phyloP scores from a whole-genome alignment of 441 rosid species.

The Dalechampia spathulata region DNA sequence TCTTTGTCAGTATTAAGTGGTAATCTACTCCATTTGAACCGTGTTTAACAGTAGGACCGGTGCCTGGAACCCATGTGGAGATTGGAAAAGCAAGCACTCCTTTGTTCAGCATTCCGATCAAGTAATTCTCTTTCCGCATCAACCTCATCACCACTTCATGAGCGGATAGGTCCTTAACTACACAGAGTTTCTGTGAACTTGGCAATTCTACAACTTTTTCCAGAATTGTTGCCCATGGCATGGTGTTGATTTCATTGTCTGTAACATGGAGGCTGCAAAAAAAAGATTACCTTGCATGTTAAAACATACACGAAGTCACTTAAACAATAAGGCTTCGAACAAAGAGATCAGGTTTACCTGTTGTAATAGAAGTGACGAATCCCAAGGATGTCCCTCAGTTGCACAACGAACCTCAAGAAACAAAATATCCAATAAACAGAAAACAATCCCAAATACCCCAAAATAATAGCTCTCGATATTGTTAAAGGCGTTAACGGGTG shows the following conservation, averaged over 20 bases:
- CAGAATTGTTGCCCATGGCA: constrained; percentile 91
- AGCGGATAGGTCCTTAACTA: constrained; percentile 93
- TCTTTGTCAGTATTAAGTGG: constrained; percentile 73
- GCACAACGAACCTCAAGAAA: constrained; percentile 85
- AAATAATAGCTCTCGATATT: constrained; percentile 68
- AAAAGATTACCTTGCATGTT: constrained; percentile 13
- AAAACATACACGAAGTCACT: background rate
- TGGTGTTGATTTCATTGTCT: constrained; percentile 86
- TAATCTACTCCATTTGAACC: constrained; percentile 43
- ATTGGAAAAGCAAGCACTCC: constrained; percentile 93
- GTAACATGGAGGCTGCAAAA: constrained; percentile 86
- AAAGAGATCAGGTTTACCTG: constrained; percentile 41
- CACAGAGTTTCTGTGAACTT: constrained; percentile 73
- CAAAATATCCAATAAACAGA: constrained; percentile 87
- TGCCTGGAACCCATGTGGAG: constrained; percentile 84
- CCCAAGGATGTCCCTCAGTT: constrained; percentile 70
- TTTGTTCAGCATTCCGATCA: constrained; percentile 97
- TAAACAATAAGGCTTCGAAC: constrained; percentile 1
- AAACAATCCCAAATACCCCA: constrained; percentile 84
- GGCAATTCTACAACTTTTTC: constrained; percentile 87
- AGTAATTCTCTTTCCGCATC: constrained; percentile 98
- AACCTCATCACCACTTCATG: constrained; percentile 89
- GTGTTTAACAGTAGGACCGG: constrained; percentile 72
- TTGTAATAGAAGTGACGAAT: constrained; percentile 76
- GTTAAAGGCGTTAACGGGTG: constrained; percentile 91